Evolutionary conservation across 176 grass and related monocot genomes (phyloP).

Genomic region (Oryza brachyantha): DNA sequence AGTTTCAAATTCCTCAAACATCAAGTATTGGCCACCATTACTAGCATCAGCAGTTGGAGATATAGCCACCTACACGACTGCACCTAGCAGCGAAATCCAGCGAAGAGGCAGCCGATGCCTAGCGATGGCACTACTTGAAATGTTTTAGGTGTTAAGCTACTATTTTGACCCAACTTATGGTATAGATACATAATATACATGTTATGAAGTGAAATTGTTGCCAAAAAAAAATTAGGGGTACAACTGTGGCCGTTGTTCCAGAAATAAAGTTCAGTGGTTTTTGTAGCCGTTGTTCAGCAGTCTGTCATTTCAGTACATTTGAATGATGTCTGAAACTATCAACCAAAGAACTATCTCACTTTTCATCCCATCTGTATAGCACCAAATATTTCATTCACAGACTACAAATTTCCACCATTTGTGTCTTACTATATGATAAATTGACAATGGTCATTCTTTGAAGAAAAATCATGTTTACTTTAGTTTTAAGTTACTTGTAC

Average conservation of each 20-base stretch:
- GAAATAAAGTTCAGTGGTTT: slow-evolving; percentile 9
- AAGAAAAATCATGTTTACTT: slow-evolving; percentile 17
- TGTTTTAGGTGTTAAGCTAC: no score
- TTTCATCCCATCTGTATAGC: background rate
- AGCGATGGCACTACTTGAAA: no score
- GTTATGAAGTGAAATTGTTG: no score
- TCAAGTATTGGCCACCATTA: no score
- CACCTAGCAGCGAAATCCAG: no score
- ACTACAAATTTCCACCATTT: slow-evolving; percentile 14
- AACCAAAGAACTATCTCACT: slow-evolving; percentile 7
- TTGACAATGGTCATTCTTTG: slow-evolving; percentile 12
- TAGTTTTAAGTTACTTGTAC: background rate
- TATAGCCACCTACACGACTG: no score
- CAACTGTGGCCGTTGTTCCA: background rate
- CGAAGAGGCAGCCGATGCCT: no score
- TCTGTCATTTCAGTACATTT: background rate
- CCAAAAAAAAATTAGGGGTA: no score
- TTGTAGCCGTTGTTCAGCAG: background rate
- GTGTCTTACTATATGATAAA: slow-evolving; percentile 7
- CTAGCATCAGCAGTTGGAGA: no score
- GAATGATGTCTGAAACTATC: background rate
- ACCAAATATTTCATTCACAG: background rate
- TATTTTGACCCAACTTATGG: no score
- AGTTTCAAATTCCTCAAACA: no score
- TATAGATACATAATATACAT: no score